Base-by-base conservation (phyloP, 78 protist genomes). In the Anaeramoeba ignava region DNA sequence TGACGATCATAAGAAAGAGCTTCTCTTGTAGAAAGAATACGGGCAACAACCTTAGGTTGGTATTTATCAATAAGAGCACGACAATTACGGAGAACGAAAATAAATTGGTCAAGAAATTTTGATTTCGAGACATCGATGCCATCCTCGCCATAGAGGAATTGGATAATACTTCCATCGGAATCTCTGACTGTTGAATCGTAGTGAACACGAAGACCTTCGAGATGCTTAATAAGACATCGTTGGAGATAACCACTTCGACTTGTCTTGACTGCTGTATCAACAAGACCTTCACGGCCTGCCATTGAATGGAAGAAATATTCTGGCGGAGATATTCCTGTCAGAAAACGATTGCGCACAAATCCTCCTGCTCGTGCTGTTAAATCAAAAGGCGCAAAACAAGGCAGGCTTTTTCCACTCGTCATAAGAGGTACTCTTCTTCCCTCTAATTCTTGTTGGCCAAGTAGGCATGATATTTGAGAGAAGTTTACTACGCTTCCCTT, bases 241-340 rank as follows among this genome's bases (percentile, higher is more conserved):
- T 95, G 98, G 42, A 96, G 87, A 85, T 96, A 95, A 2, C 98
- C 99, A 17, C 96, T 92, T 42, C 95, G 95, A 3, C 96, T 73
- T 0, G 99, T 98, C 92, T 98, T 98, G 40, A 98, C 98, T 0
- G 99, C 99, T 23, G 99, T 98, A 85, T 98, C 99, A 39, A 97
- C 91, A 2, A 98, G 89, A 39, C 99, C 99, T 83, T 98, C 99
- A 3, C 99, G 86, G 82, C 99, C 99, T 3, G 99, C 99, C 99
- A 97, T 97, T 90, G 97, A 94, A 87, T 98, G 99, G 96, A 98
- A 97, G 87, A 87, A 97, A 87, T 96, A 98, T 88, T 89, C 93
- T 39, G 78, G 89, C 17, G 92, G 88, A 2, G 81, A 33, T 31
- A 90, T n/a, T 37, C 90, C 99, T 0, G 99, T 95, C 37, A 97